Conservation (phyloP, 2,329 filamentous ascomycete species). For the Tolypocladium sp. region DNA sequence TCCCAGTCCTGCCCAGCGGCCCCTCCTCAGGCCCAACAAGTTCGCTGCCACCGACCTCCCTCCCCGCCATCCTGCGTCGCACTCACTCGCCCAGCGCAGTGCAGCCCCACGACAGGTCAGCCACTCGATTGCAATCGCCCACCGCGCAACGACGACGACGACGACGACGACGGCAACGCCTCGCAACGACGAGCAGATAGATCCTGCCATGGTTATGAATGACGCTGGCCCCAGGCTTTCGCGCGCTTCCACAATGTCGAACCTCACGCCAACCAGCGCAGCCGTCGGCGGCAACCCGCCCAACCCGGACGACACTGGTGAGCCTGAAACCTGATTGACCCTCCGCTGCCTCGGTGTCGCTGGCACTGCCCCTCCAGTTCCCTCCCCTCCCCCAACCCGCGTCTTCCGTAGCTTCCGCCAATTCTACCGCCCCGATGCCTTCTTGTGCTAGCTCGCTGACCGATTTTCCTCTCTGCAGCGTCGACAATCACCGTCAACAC, state of each 20-base stretch:
- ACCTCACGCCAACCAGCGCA: constrained; percentile 19
- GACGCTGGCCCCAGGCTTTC: constrained; percentile 27
- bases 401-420: not conserved
- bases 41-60: not conserved
- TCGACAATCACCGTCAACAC: constrained; percentile 45
- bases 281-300: constrained; percentile 16
- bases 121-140: not conserved
- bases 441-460: constrained; percentile 6
- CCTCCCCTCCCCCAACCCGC: constrained; percentile 9
- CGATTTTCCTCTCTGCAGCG: constrained; percentile 20
- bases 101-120: not conserved
- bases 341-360: constrained; percentile 9
- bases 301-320: constrained; percentile 30
- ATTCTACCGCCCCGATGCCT: not conserved
- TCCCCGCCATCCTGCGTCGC: constrained; percentile 1
- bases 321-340: constrained; percentile 12
- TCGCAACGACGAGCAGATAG: constrained; percentile 3
- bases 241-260: constrained; percentile 27
- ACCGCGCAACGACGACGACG: not conserved
- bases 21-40: constrained; percentile 6
- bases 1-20: constrained; percentile 9
- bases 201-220: constrained; percentile 28
- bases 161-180: not conserved
- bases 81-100: constrained; percentile 3
- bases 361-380: constrained; percentile 24